Percentiles rank a stretch among this genome's conserved stretches.
These are phyloP conservation scores for Cryphonectria japonica DNA, from an alignment of 2,329 filamentous ascomycete species.

Conservation along the genomic window DNA sequence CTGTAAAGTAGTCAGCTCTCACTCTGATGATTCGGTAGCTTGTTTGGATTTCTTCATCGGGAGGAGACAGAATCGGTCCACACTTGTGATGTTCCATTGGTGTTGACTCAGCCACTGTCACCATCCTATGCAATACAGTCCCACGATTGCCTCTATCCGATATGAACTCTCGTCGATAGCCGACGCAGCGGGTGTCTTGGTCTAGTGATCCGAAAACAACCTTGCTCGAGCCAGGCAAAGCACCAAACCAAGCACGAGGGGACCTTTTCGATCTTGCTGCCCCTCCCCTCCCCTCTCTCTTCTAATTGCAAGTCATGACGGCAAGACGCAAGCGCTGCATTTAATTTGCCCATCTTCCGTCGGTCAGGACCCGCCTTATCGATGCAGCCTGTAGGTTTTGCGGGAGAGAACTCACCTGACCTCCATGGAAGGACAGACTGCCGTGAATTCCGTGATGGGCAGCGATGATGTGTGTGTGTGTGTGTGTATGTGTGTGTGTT, in stretches of 20 bases:
- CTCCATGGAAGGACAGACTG: neutral
- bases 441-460: neutral
- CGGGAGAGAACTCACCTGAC: neutral
- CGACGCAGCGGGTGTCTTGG: neutral
- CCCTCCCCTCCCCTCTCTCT: too few species aligned
- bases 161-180: neutral
- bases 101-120: neutral
- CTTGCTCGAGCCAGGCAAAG: neutral
- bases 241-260: neutral
- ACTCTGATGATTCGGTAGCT: neutral
- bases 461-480: neutral
- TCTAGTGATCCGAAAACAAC: neutral
- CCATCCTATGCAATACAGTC: neutral
- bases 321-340: neutral
- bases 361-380: slow-evolving; percentile 2
- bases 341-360: slow-evolving; percentile 9
- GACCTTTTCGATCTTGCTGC: neutral
- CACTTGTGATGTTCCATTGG: neutral
- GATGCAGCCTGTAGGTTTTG: neutral
- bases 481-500: too few species aligned
- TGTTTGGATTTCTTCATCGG: neutral
- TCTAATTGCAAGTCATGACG: neutral
- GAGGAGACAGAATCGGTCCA: neutral
- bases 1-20: neutral
- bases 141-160: neutral